phyloP scores from a whole-genome alignment of 2,329 filamentous ascomycete species.

The Fusarium sp. region DNA sequence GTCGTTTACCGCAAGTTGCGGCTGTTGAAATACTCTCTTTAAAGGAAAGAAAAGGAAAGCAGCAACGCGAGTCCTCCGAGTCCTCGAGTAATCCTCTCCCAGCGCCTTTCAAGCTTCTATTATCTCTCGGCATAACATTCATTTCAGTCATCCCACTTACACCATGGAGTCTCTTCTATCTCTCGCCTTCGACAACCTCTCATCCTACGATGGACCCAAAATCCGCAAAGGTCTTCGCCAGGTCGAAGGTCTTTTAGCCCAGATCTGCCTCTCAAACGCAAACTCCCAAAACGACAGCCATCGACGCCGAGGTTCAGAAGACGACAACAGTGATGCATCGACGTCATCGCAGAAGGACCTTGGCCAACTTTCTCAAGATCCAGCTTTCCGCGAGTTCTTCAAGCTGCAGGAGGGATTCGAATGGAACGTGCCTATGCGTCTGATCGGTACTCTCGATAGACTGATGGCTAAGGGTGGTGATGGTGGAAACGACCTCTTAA shows the following conservation, averaged over 20 bases:
- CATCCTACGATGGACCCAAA: slow-evolving; percentile 89
- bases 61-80: background rate
- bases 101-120: slow-evolving; percentile 18
- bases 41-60: slow-evolving; percentile 5
- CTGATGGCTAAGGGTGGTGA: slow-evolving; percentile 86
- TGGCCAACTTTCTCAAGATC: slow-evolving; percentile 80
- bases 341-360: slow-evolving; percentile 71
- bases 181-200: slow-evolving; percentile 95
- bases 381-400: slow-evolving; percentile 95
- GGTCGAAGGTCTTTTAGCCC: slow-evolving; percentile 92
- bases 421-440: slow-evolving; percentile 92
- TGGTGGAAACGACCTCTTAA: slow-evolving; percentile 87
- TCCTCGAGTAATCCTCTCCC: slow-evolving; percentile 1
- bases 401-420: slow-evolving; percentile 97
- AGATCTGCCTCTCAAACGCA: slow-evolving; percentile 87
- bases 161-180: slow-evolving; percentile 91
- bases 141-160: slow-evolving; percentile 14
- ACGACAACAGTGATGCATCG: slow-evolving; percentile 57
- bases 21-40: slow-evolving; percentile 19
- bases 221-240: slow-evolving; percentile 94
- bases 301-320: slow-evolving; percentile 44
- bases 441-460: slow-evolving; percentile 87
- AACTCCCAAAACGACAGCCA: slow-evolving; percentile 49
- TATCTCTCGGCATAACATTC: slow-evolving; percentile 12
- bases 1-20: slow-evolving; percentile 1